Evolutionary conservation across 495 filamentous ascomycete species (phyloP).

Genomic region (Thermochaetoides thermophila): DNA sequence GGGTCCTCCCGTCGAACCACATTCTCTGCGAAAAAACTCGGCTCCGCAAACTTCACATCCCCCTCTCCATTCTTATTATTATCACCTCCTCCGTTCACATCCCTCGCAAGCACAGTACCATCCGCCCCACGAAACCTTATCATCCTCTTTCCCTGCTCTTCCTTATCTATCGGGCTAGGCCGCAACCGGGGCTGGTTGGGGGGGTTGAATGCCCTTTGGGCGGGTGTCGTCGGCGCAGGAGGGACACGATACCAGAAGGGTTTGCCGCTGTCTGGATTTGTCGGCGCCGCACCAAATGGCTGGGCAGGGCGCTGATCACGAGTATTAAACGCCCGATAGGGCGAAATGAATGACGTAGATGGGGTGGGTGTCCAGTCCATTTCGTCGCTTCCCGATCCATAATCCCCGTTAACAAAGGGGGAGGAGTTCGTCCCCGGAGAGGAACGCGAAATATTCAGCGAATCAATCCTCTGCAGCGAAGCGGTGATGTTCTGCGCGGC

Average conservation of each 20-base stretch:
- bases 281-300: constrained; percentile 43
- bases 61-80: not conserved
- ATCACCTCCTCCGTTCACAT: not conserved
- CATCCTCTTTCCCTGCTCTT: not conserved
- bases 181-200: constrained; percentile 34
- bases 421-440: too few relatives aligned
- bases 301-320: constrained; percentile 29
- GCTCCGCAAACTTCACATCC: constrained; percentile 7
- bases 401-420: too few relatives aligned
- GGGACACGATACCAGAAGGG: constrained; percentile 49
- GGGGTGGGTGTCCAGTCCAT: constrained; percentile 69
- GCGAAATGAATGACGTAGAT: not conserved
- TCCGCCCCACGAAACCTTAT: not conserved
- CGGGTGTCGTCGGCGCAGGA: constrained; percentile 46
- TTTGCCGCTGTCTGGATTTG: constrained; percentile 22
- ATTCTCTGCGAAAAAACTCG: constrained; percentile 7
- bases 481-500: constrained; percentile 3
- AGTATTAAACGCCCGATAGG: constrained; percentile 32
- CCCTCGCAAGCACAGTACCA: not conserved
- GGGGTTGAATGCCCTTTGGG: constrained; percentile 49
- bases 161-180: constrained; percentile 19
- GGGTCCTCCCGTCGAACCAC: constrained; percentile 5
- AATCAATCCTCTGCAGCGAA: constrained; percentile 6
- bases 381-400: too few relatives aligned
- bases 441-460: constrained; percentile 7